These are phyloP conservation scores for Syncephalis plumigaleata DNA, from an alignment of 371 early-diverging fungal genomes.

Conservation along the genomic window DNA sequence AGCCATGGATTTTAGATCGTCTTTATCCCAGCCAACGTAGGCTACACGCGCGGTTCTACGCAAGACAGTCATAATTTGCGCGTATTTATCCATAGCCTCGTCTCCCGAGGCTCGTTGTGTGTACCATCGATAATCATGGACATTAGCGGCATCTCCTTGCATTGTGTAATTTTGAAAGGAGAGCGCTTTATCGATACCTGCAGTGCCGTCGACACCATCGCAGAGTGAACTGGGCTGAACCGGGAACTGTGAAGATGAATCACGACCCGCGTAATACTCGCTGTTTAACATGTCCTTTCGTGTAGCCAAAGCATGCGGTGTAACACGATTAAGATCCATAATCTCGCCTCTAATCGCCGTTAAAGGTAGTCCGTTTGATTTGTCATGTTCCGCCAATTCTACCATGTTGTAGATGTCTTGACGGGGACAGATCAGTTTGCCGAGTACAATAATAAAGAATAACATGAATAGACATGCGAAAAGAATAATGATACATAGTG, in stretches of 20 bases:
- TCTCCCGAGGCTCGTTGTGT: slow-evolving; percentile 19
- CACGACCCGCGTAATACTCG: too few relatives aligned
- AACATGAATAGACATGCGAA: slow-evolving; percentile 61
- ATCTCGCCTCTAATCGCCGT: slow-evolving; percentile 57
- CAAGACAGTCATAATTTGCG: slow-evolving; percentile 74
- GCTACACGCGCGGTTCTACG: slow-evolving; percentile 32
- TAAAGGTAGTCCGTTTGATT: slow-evolving; percentile 20
- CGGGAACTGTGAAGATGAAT: slow-evolving; percentile 30
- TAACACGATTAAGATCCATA: slow-evolving; percentile 18
- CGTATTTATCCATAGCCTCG: slow-evolving; percentile 84
- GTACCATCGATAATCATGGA: slow-evolving; percentile 31
- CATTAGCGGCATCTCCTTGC: slow-evolving; percentile 8
- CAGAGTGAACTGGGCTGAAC: slow-evolving; percentile 43
- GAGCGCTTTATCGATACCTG: slow-evolving; percentile 21
- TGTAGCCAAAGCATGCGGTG: too few relatives aligned
- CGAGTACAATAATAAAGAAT: slow-evolving; percentile 80
- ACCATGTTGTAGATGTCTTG: slow-evolving; percentile 40
- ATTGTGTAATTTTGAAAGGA: slow-evolving; percentile 17
- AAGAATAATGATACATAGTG: slow-evolving; percentile 75
- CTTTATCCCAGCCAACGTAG: slow-evolving; percentile 50
- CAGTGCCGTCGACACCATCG: slow-evolving; percentile 18
- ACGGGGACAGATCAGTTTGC: slow-evolving; percentile 65
- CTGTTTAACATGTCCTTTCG: too few relatives aligned
- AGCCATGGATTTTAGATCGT: slow-evolving; percentile 68
- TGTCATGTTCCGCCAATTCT: slow-evolving; percentile 23